Base-by-base conservation (phyloP, 2,329 filamentous ascomycete genomes). In the Aotearoamyces nothofagi region DNA sequence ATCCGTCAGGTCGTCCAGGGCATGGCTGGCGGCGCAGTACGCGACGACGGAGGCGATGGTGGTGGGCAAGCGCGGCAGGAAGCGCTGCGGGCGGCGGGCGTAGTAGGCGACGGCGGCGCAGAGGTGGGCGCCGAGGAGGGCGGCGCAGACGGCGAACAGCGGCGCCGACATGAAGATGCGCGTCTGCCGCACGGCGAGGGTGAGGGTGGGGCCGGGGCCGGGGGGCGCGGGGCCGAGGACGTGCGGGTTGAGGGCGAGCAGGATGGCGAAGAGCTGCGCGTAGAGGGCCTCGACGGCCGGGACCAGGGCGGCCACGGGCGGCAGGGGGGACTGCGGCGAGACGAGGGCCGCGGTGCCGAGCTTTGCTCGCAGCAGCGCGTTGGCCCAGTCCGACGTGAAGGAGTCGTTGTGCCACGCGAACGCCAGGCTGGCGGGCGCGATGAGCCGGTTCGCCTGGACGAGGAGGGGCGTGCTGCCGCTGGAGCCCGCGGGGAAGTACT, bases 41-140 rank as follows among this genome's bases (percentile, higher is more conserved):
- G 58, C 54, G 0, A 71, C 42, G 0, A 61, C 35, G 0, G 61
- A 57, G 0, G 55, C 67, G 0, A 71, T 49, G 0, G 53, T 62
- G 0, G 61, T 64, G 0, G 68, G 69, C 43, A 73, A 48, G 0
- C 61, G 49, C 0, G 65, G 58, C 0, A 73, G 47, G 12, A 61
- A 58, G 3, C 50, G 48, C 2, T 50, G 51, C 0, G 62, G 53
- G 0, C 58, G 38, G 0, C 47, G 37, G 0, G 44, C 9, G 31
- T 69, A 73, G 4, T 69, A 51, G 0, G 50, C 1, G 0, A 56
- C n/a, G 0, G 59, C 55, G 0, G 60, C 54, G 0, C 61, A 5
- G 0, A 59, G 38, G 24, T 70, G 62, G 0, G 58, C 12, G 0
- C 26, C 37, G 0, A 74, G 34, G 0, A 72, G 57, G 0, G 33